Evolutionary conservation across 2,329 filamentous ascomycete genomes (phyloP), one percentile per base, ranked within the genome.

Genomic region (Colletotrichum caudatum): DNA sequence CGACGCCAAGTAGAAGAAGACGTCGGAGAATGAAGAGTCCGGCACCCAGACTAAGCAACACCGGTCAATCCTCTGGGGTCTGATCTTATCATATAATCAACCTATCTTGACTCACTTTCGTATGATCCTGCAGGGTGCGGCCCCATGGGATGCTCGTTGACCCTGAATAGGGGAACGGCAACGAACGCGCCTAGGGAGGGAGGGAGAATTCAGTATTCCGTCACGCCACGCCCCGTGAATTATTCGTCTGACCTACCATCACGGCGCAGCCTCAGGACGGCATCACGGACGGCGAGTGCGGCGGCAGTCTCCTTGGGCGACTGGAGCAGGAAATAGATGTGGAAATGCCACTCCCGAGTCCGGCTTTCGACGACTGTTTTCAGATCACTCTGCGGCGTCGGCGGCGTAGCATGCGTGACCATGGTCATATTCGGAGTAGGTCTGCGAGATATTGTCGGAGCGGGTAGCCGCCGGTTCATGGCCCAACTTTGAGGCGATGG

Each of bases 51-150:
- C 78, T 73, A 54, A 7, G 6, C 12, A 14, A 23, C 8, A 4
- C 20, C 1, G 11, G 11, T 57, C 14, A 57, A 23, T 35, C n/a
- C 46, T 5, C 14, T 6, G 9, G 16, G 6, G 6, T 9, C 26
- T 5, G 3, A 5, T 20, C 7, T 20, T 33, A 9, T 33, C 6
- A 2, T 2, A 18, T 5, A 6, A 53, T 29, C 5, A 4, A 29
- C 26, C 26, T 16, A 37, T 5, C 20, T 33, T n/a, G 33, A 76
- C 77, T 73, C 61, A 80, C 78, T 80, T 69, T 80, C 79, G 56
- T 80, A 80, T 1, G 78, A 80, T 8, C 79, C 79, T 18, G 79
- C 79, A 1, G 79, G 79, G 64, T 80, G 79, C 54, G 79, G 79
- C 2, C 79, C 79, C n/a, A 77, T 78, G 0, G 79, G 79, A 56